These are phyloP conservation scores for Piper longum DNA, from an alignment of 164 flowering plant genomes.

Conservation along the genomic window DNA sequence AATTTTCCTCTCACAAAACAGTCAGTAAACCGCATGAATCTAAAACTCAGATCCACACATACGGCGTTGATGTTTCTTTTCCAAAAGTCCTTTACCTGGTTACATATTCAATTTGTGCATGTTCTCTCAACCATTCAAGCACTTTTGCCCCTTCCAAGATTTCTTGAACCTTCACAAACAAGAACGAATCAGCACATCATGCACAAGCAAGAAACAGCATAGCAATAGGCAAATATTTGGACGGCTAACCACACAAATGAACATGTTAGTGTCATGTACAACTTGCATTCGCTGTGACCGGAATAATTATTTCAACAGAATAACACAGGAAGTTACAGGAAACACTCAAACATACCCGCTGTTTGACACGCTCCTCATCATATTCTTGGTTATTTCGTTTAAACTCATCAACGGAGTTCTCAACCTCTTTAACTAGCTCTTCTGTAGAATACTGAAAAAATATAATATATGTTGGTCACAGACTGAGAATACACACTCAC, in stretches of 20 bases:
- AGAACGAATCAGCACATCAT: background rate
- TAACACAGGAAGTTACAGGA: background rate
- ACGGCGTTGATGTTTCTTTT: background rate
- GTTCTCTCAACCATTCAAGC: slow-evolving; percentile 86
- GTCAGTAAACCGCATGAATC: no score
- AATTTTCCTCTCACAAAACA: no score
- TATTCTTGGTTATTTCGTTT: slow-evolving; percentile 60
- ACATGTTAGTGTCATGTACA: background rate
- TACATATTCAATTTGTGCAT: slow-evolving; percentile 52
- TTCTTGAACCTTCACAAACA: slow-evolving; percentile 58
- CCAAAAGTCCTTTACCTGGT: slow-evolving; percentile 22
- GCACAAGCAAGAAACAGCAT: no score
- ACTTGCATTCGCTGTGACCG: background rate
- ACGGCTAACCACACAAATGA: background rate
- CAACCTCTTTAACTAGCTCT: slow-evolving; percentile 76
- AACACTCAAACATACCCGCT: slow-evolving; percentile 23
- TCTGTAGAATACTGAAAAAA: slow-evolving; percentile 56
- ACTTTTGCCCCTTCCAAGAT: slow-evolving; percentile 87
- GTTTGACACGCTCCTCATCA: slow-evolving; percentile 26
- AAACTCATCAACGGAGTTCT: slow-evolving; percentile 65
- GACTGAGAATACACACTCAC: no score
- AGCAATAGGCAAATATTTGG: no score
- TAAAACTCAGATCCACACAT: no score
- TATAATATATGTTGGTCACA: no score
- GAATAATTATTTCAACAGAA: background rate